Base-by-base conservation (phyloP, 169 alveolate species). In the Eimeria falciformis region DNA sequence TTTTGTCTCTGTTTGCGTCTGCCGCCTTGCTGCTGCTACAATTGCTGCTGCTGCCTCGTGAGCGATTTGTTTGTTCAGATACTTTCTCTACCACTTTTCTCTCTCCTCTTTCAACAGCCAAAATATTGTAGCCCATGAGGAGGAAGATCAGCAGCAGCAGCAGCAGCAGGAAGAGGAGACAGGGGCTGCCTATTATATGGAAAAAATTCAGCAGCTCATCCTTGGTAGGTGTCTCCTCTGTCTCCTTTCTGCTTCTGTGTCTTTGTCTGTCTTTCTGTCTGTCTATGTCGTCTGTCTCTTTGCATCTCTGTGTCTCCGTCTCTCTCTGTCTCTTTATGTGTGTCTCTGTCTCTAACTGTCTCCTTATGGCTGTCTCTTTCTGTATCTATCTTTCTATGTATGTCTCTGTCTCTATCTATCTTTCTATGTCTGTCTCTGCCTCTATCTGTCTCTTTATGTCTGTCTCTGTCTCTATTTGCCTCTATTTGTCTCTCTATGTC, bases 141-240 rank as follows among this genome's bases (percentile, higher is more conserved):
- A 43, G 29, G 55, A 33, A 23, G 47, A 29, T 2, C 55, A 71
- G 82, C 82, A 71, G 82, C 82, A 71, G 82, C 82, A 40, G 58
- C 58, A 37, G 82, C 78, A 66, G 12, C 82, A 71, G 77, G 56
- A 66, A 29, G 92, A 65, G 11, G 92, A 89, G 40, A 33, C 79
- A 11, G 90, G 81, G 6, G 71, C 78, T 33, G 75, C 77, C 18
- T 75, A 77, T 50, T 89, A 89, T 55, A 58, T 77, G 14, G 90
- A 89, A 29, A 89, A 53, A 62, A 89, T 89, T 33, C 62, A 73
- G 29, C 81, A 73, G 25, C 58, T 89, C 55, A 75, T 89, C n/a
- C 89, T 71, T 12, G 89, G 93, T 73, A 73, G 25, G 92, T 9
- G 2, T n/a, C n/a, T n/a, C n/a, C n/a, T n/a, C n/a, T n/a, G n/a